Conservation (phyloP, 2,329 filamentous ascomycete species). For the Fusarium sp. region DNA sequence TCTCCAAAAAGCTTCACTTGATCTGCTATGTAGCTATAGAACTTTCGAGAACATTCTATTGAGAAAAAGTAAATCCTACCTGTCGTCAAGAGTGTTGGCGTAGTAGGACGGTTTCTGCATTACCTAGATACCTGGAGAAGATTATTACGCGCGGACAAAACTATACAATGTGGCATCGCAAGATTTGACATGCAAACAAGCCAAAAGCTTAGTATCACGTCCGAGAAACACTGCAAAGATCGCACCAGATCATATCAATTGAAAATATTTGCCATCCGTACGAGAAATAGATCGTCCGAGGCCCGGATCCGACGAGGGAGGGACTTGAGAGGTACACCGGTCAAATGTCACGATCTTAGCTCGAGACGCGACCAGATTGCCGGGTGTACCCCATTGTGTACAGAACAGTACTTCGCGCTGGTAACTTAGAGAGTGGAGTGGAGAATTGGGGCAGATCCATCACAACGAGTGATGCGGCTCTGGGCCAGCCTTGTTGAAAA, state of each 20-base stretch:
- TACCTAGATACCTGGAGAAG: too few species aligned
- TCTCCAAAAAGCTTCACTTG: not conserved
- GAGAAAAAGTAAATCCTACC: too few species aligned
- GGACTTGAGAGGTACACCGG: conserved; percentile 46
- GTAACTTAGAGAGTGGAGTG: conserved; percentile 43
- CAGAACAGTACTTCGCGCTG: conserved; percentile 29
- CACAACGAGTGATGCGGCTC: conserved; percentile 43
- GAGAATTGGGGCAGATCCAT: conserved; percentile 46
- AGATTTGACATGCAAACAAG: not conserved
- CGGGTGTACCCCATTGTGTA: conserved; percentile 46
- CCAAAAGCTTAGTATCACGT: not conserved
- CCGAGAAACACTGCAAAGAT: not conserved
- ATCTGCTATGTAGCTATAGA: not conserved
- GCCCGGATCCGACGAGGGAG: conserved; percentile 35
- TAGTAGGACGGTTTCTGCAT: too few species aligned
- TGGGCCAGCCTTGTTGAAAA: conserved; percentile 36
- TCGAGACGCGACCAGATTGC: conserved; percentile 43
- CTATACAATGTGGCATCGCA: not conserved
- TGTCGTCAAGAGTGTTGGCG: too few species aligned
- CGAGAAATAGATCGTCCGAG: conserved; percentile 15
- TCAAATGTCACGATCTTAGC: conserved; percentile 47
- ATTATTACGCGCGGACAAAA: not conserved
- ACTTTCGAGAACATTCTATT: not conserved
- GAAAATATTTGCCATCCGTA: conserved; percentile 13
- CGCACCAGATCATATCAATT: not conserved